These are phyloP conservation scores for Skeletonema grethae DNA, from an alignment of 108 stramenopile species.

Conservation along the genomic window DNA sequence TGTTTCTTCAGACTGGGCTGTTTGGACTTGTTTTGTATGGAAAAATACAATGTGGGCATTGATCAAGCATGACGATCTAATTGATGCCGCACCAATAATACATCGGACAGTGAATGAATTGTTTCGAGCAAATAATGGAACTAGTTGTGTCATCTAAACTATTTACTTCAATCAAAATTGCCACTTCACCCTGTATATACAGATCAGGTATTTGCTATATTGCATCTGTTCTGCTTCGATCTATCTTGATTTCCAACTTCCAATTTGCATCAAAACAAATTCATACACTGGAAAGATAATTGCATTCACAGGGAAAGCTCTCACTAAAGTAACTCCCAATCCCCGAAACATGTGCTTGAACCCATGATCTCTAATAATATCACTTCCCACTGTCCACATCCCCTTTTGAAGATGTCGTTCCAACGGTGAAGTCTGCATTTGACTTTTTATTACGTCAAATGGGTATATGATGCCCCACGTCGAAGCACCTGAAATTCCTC, in stretches of 20 bases:
- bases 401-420: conserved; percentile 35
- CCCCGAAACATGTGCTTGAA: conserved; percentile 82
- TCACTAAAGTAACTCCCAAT: conserved; percentile 76
- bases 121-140: not conserved
- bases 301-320: conserved; percentile 95
- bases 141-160: not conserved
- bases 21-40: not conserved
- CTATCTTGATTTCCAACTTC: conserved; percentile 17
- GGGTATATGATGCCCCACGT: conserved; percentile 93
- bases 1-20: not conserved
- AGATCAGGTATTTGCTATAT: not conserved
- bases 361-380: conserved; percentile 68
- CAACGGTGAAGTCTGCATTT: conserved; percentile 77
- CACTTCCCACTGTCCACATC: conserved; percentile 51
- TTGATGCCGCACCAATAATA: not conserved
- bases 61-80: not conserved
- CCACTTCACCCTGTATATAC: not conserved
- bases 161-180: not conserved
- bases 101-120: not conserved
- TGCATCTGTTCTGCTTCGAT: not conserved
- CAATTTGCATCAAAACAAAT: conserved; percentile 60
- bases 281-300: conserved; percentile 93
- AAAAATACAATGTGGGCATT: not conserved
- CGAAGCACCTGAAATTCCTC: conserved; percentile 83
- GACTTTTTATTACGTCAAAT: conserved; percentile 89